phyloP scores from a whole-genome alignment of 2,329 filamentous ascomycete species.

The Xylariomycetidae sp. region DNA sequence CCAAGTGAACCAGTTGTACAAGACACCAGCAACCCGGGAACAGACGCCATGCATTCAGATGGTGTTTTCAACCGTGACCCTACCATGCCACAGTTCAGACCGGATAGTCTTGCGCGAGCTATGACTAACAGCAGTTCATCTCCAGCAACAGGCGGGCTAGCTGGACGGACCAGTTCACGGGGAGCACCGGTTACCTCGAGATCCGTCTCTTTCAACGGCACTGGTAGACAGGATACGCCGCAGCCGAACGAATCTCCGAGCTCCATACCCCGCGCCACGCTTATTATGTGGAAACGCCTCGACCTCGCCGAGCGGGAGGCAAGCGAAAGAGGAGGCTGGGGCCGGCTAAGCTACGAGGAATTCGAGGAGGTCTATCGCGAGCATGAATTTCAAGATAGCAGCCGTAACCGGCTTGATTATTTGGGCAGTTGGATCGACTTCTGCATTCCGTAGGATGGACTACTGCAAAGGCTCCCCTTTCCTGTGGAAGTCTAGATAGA shows the following conservation, averaged over 20 bases:
- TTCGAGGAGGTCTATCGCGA: conserved; percentile 66
- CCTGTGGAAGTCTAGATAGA: no score
- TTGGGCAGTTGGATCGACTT: conserved; percentile 89
- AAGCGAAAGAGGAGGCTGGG: conserved; percentile 69
- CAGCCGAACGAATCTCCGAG: conserved; percentile 10
- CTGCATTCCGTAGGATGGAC: conserved; percentile 51
- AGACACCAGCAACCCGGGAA: no score
- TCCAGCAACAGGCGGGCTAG: not conserved
- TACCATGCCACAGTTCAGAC: conserved; percentile 65
- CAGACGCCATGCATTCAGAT: conserved; percentile 6
- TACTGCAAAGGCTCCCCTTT: no score
- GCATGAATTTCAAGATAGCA: conserved; percentile 55
- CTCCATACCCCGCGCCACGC: conserved; percentile 29
- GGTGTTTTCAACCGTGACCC: conserved; percentile 43
- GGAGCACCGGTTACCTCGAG: no score
- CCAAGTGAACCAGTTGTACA: no score
- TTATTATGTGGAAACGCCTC: conserved; percentile 50
- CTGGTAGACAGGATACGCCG: not conserved
- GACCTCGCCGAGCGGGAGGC: conserved; percentile 66
- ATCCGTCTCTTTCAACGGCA: no score
- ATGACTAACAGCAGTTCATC: conserved; percentile 4
- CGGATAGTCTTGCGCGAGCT: conserved; percentile 38
- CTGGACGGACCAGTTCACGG: no score
- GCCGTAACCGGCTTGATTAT: conserved; percentile 66
- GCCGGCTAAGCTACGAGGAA: conserved; percentile 71